A percentile compares a stretch with the other conserved stretches of the same genome.
Evolutionary conservation across 2,329 filamentous ascomycete genomes (phyloP).

Genomic region (Tympanopsis confertula): DNA sequence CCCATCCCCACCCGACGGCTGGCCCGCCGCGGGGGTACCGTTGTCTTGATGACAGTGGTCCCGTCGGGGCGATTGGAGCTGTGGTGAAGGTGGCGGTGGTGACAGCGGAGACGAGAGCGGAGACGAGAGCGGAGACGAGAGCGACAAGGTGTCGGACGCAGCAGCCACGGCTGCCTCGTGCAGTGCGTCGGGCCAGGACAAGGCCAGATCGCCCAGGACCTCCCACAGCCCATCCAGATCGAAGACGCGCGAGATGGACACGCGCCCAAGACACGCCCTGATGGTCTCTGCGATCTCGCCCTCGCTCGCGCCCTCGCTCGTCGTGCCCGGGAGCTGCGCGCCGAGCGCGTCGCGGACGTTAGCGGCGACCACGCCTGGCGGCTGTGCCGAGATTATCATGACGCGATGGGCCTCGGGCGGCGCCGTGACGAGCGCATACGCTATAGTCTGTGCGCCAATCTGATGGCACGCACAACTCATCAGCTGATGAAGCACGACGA

Average conservation of each 20-base stretch:
- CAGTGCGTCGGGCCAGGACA: no score
- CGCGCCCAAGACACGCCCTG: constrained; percentile 29
- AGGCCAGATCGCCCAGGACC: constrained; percentile 39
- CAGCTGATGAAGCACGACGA: constrained; percentile 5
- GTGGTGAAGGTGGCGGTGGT: constrained; percentile 2
- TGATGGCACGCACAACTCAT: not conserved
- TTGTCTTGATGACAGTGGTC: no score
- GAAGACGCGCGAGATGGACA: constrained; percentile 44
- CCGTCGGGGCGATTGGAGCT: no score
- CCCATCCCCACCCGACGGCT: not conserved
- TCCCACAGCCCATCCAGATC: constrained; percentile 46
- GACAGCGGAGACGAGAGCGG: no score
- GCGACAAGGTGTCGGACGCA: not conserved
- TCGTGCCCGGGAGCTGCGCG: constrained; percentile 16
- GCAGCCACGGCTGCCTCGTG: not conserved
- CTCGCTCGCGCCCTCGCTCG: constrained; percentile 4
- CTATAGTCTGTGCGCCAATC: not conserved
- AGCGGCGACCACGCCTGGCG: constrained; percentile 25
- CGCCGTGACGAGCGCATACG: not conserved
- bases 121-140: no score
- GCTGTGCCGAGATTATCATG: constrained; percentile 36
- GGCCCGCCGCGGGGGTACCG: no score
- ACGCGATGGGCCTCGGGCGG: constrained; percentile 11
- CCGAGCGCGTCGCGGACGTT: constrained; percentile 26
- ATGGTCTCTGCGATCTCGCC: constrained; percentile 11